Base-by-base conservation (phyloP, 345 rosid species). In the Rhodamnia argentea region DNA sequence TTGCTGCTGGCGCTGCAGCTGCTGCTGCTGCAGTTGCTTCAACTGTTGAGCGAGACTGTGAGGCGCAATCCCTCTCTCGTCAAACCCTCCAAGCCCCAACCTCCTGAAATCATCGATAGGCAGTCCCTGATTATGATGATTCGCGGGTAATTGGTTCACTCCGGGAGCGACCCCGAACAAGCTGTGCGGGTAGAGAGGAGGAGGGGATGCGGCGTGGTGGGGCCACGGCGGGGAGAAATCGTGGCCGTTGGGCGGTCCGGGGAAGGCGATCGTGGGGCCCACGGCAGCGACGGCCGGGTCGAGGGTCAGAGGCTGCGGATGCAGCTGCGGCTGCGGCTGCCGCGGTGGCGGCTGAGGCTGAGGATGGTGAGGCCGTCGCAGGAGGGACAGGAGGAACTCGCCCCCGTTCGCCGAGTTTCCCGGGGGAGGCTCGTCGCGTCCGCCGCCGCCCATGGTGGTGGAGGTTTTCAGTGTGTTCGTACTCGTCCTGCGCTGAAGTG, bases 251-350 rank as follows among this genome's bases (percentile, higher is more conserved):
- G 93, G 86, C 26, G 89, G 88, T 89, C 92, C 86, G 82, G 91
- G 82, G 70, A 90, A 87, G 3, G 89, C 85, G 5, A 95, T 37
- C 51, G 92, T 84, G 52, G 94, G 99, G 0, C 98, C 99, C 74
- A 96, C 92, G 18, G 95, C 95, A 0, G 99, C 96, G 62, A 97
- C 94, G 24, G 98, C 99, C 6, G 99, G 98, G 91, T 97, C 99
- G 40, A 90, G 85, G 86, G 88, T 57, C 58, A 90, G 85, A 32
- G 86, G 54, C 24, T 86, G 93, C 13, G 58, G 91, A 3, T 88
- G 87, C 22, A 60, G 87, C 56, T 59, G 90, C 15, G 26, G 90
- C 1, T 88, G 87, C 22, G 75, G 87, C 56, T 59, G 90, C 15
- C 26, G 90, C 1, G 62, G 90, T 32, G 86, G 83, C 6, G 88